Conservation (phyloP, 1,284 basidiomycete species). For the Tausonia pullulans region DNA sequence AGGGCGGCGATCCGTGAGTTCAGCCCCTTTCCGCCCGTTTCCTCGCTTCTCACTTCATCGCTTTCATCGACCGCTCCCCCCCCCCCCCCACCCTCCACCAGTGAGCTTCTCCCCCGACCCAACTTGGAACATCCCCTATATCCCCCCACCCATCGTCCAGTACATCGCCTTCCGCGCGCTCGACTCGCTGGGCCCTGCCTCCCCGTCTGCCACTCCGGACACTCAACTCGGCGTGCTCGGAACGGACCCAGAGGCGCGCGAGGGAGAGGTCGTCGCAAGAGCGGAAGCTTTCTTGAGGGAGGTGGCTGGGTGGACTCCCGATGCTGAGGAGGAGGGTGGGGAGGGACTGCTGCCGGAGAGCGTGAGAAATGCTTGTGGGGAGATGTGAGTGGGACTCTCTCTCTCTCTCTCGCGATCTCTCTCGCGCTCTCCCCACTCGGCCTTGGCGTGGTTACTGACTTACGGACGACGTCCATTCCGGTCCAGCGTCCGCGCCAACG, state of each 20-base stretch:
- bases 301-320: background rate
- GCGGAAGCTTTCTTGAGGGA: conserved; percentile 19
- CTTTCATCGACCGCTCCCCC: conserved; percentile 10
- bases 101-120: conserved; percentile 13
- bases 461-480: background rate
- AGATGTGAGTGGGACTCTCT: conserved; percentile 51
- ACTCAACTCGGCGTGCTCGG: conserved; percentile 20
- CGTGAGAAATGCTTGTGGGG: conserved; percentile 55
- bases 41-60: background rate
- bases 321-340: conserved; percentile 22
- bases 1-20: conserved; percentile 48
- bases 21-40: background rate
- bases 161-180: conserved; percentile 37
- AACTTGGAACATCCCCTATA: conserved; percentile 11
- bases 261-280: conserved; percentile 24
- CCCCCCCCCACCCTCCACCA: background rate
- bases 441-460: background rate
- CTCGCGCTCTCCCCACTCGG: background rate
- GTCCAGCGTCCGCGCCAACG: conserved; percentile 63
- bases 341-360: conserved; percentile 43
- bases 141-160: conserved; percentile 21
- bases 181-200: conserved; percentile 27
- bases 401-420: background rate
- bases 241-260: conserved; percentile 33
- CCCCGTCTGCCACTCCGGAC: background rate